Percentiles rank a stretch among this genome's conserved stretches.
phyloP scores from a whole-genome alignment of 1,284 basidiomycete genomes.

The Cutaneotrichosporon dermatis region DNA sequence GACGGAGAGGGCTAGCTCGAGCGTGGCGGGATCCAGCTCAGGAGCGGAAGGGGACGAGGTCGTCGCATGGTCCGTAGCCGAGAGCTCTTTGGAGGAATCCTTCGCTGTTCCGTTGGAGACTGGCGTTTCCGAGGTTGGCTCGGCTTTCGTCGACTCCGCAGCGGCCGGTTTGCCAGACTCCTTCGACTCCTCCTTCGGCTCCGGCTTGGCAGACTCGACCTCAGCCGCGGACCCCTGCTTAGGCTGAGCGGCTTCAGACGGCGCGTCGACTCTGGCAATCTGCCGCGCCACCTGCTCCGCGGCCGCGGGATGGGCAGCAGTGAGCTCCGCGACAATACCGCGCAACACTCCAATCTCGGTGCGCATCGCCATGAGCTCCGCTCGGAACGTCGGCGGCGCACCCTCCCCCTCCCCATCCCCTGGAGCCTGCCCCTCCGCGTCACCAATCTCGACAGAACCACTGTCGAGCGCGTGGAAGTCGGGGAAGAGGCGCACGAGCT shows the following conservation, averaged over 20 bases:
- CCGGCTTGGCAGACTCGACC: background rate
- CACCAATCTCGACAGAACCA: no score
- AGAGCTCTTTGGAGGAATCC: no score
- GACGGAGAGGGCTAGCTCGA: background rate
- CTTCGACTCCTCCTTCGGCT: background rate
- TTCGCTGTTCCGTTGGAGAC: no score
- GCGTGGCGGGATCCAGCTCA: background rate
- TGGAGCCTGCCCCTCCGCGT: constrained; percentile 1
- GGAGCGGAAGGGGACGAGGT: no score
- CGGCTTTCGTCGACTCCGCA: no score
- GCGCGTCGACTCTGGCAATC: no score
- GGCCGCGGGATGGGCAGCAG: constrained; percentile 16
- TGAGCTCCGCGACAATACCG: constrained; percentile 32
- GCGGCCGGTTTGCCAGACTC: no score
- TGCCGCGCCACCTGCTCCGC: background rate
- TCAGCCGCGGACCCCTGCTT: background rate
- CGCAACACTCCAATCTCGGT: constrained; percentile 36
- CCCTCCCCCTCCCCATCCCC: background rate
- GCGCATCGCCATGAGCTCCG: constrained; percentile 32
- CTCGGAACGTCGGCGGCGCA: constrained; percentile 13
- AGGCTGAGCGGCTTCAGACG: background rate
- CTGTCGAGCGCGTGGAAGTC: constrained; percentile 21
- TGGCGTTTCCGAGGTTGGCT: no score
- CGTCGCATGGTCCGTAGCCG: no score
- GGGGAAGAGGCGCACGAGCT: constrained; percentile 39